Conservation (phyloP, 345 rosid species). For the Laguncularia racemosa region DNA sequence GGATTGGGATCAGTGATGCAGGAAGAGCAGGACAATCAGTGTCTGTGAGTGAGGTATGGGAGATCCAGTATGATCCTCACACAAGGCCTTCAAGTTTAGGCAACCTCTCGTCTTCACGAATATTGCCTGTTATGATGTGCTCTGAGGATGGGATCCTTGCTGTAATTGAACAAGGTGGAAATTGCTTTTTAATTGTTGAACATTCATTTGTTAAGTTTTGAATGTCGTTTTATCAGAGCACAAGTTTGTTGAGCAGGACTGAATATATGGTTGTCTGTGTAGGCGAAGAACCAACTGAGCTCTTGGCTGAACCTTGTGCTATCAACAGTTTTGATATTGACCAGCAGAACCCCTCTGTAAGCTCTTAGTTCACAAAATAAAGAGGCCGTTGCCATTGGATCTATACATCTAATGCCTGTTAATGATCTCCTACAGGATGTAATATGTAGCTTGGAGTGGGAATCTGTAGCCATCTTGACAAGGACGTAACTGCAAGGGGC, state of each 20-base stretch:
- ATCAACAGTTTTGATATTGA: conserved; percentile 91
- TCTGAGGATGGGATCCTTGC: conserved; percentile 95
- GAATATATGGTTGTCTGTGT: background rate
- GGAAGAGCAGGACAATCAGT: conserved; percentile 22
- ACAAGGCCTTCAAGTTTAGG: conserved; percentile 35
- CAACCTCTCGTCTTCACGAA: conserved; percentile 51
- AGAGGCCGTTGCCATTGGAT: background rate
- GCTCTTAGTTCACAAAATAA: conserved; percentile 3
- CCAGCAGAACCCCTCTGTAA: conserved; percentile 61
- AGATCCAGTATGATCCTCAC: conserved; percentile 64
- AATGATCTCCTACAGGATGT: conserved; percentile 48
- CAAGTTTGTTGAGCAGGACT: background rate
- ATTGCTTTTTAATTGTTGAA: conserved; percentile 8
- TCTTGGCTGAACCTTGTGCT: conserved; percentile 84
- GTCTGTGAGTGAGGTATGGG: conserved; percentile 92
- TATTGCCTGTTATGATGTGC: conserved; percentile 80
- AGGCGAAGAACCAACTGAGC: conserved; percentile 69
- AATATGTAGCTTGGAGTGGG: conserved; percentile 90
- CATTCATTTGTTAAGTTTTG: background rate
- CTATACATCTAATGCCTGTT: conserved; percentile 3
- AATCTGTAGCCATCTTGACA: conserved; percentile 57
- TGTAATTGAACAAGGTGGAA: conserved; percentile 62
- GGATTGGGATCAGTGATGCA: conserved; percentile 32
- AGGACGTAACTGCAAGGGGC: conserved; percentile 30
- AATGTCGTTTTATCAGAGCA: background rate